Conservation (phyloP, 345 rosid species). For the Moricandia moricandioides region DNA sequence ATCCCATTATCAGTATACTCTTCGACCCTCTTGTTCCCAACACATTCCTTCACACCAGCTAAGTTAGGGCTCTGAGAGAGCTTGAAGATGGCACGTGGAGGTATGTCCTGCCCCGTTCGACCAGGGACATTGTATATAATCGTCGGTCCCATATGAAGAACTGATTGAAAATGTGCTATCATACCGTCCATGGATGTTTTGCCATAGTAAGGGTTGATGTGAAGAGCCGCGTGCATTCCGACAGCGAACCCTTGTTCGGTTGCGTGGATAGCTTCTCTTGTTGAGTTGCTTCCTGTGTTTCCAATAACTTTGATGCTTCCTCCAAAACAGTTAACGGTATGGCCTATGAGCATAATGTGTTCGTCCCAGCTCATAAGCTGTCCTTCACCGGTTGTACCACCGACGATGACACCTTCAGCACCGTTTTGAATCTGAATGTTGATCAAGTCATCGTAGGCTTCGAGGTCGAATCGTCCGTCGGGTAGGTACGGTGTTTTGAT, state of each 20-base stretch:
- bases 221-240: conserved; percentile 95
- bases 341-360: conserved; percentile 91
- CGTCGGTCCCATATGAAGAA: conserved; percentile 83
- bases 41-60: conserved; percentile 83
- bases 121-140: conserved; percentile 87
- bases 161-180: conserved; percentile 62
- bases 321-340: conserved; percentile 82
- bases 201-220: conserved; percentile 94
- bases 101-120: conserved; percentile 84
- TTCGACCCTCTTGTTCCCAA: conserved; percentile 64
- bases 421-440: conserved; percentile 71
- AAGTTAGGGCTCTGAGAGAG: conserved; percentile 59
- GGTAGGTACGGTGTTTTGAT: conserved; percentile 93
- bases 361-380: conserved; percentile 98
- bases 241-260: conserved; percentile 94
- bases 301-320: conserved; percentile 78
- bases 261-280: conserved; percentile 87
- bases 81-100: conserved; percentile 52
- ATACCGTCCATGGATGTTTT: conserved; percentile 79
- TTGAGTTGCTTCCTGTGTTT: conserved; percentile 89
- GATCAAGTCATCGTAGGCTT: conserved; percentile 72
- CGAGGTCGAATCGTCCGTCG: conserved; percentile 89
- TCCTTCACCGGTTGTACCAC: conserved; percentile 96
- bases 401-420: conserved; percentile 79
- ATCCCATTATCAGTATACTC: conserved; percentile 61